These are phyloP conservation scores for Sugiyamaella smithiae DNA, from an alignment of 805 yeast species.

Conservation along the genomic window DNA sequence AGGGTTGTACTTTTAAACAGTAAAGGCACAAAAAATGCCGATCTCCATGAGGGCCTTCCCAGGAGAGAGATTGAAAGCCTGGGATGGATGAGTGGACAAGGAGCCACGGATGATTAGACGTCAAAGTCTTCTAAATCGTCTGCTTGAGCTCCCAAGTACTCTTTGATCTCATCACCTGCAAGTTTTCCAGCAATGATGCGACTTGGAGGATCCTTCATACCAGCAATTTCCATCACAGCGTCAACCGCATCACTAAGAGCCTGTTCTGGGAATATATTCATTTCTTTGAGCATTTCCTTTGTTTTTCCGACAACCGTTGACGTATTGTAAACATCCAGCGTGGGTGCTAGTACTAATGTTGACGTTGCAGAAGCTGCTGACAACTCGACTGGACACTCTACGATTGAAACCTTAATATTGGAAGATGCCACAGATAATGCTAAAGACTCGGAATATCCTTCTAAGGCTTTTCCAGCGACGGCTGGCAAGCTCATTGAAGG, in stretches of 20 bases:
- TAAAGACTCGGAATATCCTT: constrained; percentile 34
- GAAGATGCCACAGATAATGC: constrained; percentile 31
- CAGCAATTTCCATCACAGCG: constrained; percentile 30
- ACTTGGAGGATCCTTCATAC: constrained; percentile 34
- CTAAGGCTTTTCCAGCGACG: constrained; percentile 32
- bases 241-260: constrained; percentile 25
- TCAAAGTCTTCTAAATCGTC: constrained; percentile 33
- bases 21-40: too few species aligned
- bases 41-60: too few species aligned
- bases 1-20: too few species aligned
- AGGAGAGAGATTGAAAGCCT: too few species aligned
- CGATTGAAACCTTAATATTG: constrained; percentile 30
- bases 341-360: constrained; percentile 3
- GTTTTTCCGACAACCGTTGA: constrained; percentile 18
- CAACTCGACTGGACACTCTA: constrained; percentile 31
- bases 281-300: constrained; percentile 16
- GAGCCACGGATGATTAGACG: too few species aligned
- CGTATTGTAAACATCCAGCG: constrained; percentile 18
- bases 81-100: too few species aligned
- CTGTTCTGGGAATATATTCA: constrained; percentile 23
- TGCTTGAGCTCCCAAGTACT: constrained; percentile 28
- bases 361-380: constrained; percentile 20
- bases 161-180: constrained; percentile 31
- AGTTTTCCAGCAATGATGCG: constrained; percentile 31
- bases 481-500: constrained; percentile 29